A percentile compares a stretch with the other conserved stretches of the same genome.
phyloP scores from a whole-genome alignment of 2,329 filamentous ascomycete species.

The Exophiala sideris region DNA sequence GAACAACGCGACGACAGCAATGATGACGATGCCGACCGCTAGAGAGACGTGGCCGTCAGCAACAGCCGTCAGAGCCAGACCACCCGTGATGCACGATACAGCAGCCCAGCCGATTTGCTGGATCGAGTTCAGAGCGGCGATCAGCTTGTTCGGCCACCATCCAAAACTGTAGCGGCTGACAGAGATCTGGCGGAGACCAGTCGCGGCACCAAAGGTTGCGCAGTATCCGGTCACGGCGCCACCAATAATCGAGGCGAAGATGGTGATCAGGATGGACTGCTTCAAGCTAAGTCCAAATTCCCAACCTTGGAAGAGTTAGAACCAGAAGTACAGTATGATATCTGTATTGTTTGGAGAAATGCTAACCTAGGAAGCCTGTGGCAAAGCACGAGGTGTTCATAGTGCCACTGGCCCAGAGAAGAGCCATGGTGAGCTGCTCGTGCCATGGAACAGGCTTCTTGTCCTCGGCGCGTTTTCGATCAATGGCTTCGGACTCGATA shows the following conservation, averaged over 20 bases:
- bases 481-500: slow-evolving; percentile 49
- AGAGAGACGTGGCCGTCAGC: slow-evolving; percentile 33
- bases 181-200: slow-evolving; percentile 32
- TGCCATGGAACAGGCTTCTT: slow-evolving; percentile 39
- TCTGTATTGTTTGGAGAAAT: too few relatives aligned
- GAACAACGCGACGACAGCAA: slow-evolving; percentile 30
- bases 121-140: slow-evolving; percentile 30
- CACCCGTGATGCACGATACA: slow-evolving; percentile 35
- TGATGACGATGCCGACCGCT: slow-evolving; percentile 33
- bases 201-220: slow-evolving; percentile 39
- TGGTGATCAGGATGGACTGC: slow-evolving; percentile 27
- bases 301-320: slow-evolving; percentile 24
- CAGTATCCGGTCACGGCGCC: slow-evolving; percentile 24
- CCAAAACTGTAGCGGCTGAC: slow-evolving; percentile 32
- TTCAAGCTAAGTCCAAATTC: slow-evolving; percentile 30
- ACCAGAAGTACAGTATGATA: too few relatives aligned
- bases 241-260: slow-evolving; percentile 29
- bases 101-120: slow-evolving; percentile 32
- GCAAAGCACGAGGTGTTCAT: slow-evolving; percentile 42
- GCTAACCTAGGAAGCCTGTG: slow-evolving; percentile 26
- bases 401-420: slow-evolving; percentile 45
- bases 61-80: slow-evolving; percentile 34
- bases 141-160: slow-evolving; percentile 32
- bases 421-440: slow-evolving; percentile 39
- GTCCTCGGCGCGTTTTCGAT: slow-evolving; percentile 45